Percentiles rank a stretch among this genome's conserved stretches.
Evolutionary conservation across 805 yeast genomes (phyloP).

Genomic region (Myxozyma neotropica): DNA sequence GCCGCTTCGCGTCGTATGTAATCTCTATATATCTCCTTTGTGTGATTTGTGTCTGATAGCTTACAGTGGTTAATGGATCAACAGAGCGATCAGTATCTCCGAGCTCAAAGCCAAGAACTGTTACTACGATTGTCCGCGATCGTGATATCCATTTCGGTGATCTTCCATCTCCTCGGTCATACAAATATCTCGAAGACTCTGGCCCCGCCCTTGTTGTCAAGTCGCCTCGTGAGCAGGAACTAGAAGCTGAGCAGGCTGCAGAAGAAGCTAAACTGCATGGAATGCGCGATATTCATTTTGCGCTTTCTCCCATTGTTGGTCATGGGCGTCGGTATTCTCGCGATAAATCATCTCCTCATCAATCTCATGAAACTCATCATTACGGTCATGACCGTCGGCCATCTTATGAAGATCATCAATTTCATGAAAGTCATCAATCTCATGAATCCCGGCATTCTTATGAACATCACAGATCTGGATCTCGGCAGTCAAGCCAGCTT

Average conservation of each 20-base stretch:
- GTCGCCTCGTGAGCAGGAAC: slow-evolving; percentile 66
- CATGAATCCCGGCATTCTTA: neutral
- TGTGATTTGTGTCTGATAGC: neutral
- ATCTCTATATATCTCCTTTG: neutral
- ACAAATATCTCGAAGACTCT: slow-evolving; percentile 51
- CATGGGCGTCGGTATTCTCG: slow-evolving; percentile 3
- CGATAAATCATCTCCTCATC: neutral
- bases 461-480: slow-evolving; percentile 2
- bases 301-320: slow-evolving; percentile 25
- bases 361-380: neutral
- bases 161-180: slow-evolving; percentile 53
- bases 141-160: slow-evolving; percentile 59
- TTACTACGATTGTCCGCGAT: neutral
- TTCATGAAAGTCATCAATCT: neutral
- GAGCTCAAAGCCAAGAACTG: neutral
- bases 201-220: slow-evolving; percentile 79
- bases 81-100: neutral
- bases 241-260: slow-evolving; percentile 34
- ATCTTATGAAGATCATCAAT: neutral
- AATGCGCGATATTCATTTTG: slow-evolving; percentile 31
- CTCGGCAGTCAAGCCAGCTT: neutral
- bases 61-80: neutral
- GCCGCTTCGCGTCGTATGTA: slow-evolving; percentile 3
- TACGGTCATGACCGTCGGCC: neutral
- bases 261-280: slow-evolving; percentile 37